Percentiles rank a stretch among this genome's conserved stretches.
Conservation (phyloP, 2,329 filamentous ascomycete genomes). For the Aspergillus terreus region DNA sequence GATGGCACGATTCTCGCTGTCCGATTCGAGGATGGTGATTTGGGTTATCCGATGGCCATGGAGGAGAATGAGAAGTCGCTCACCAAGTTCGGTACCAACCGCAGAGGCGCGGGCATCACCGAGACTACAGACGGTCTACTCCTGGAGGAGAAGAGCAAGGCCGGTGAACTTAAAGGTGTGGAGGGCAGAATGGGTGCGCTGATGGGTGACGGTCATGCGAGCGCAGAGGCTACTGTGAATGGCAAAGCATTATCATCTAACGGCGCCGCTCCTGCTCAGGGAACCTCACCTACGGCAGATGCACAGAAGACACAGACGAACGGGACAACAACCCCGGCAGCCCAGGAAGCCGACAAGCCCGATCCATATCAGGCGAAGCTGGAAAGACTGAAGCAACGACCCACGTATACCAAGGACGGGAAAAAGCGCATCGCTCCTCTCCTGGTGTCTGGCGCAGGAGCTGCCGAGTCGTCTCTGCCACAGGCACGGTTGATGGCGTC, state of each 20-base stretch:
- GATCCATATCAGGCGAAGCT: conserved; percentile 59
- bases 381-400: conserved; percentile 77
- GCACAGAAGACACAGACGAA: conserved; percentile 34
- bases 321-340: conserved; percentile 29
- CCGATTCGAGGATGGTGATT: conserved; percentile 78
- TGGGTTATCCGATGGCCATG: conserved; percentile 80
- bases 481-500: conserved; percentile 84
- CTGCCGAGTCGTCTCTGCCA: conserved; percentile 80
- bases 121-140: conserved; percentile 87
- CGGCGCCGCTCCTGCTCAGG: conserved; percentile 37
- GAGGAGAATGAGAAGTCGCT: conserved; percentile 91
- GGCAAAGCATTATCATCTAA: conserved; percentile 43
- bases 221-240: conserved; percentile 52
- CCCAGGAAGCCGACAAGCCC: conserved; percentile 35
- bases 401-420: conserved; percentile 93
- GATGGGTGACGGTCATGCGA: conserved; percentile 75
- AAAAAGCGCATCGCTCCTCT: conserved; percentile 94
- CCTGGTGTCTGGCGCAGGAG: conserved; percentile 83
- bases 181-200: conserved; percentile 97
- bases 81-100: conserved; percentile 84
- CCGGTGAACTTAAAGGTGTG: conserved; percentile 80
- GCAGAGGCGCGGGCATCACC: conserved; percentile 83
- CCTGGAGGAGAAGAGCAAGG: conserved; percentile 88
- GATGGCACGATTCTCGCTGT: conserved; percentile 83
- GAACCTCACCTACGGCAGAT: conserved; percentile 29